Evolutionary conservation across 257 asterid genomes (phyloP), one percentile per base, ranked within the genome.

Genomic region (Perilla frutescens): DNA sequence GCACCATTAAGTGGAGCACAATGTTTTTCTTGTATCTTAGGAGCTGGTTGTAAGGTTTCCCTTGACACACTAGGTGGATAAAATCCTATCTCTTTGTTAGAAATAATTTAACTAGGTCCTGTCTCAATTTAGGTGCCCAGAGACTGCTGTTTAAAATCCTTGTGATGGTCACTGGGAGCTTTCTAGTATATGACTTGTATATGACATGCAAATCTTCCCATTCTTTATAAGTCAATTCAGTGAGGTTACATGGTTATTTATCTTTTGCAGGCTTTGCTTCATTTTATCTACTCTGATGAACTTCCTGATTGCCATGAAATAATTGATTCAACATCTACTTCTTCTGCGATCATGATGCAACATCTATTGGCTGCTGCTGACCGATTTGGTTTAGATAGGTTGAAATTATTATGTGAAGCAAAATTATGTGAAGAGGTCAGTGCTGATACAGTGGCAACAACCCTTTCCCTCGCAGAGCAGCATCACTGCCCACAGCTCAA

Each of bases 301-400:
- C 93, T 94, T 71, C 96, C 96, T 14, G 80, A 72, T 79, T 81
- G 81, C 57, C 82, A 79, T 79, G 98, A 94, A 80, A 82, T 83
- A 43, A 73, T 79, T 31, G 85, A 83, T 75, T 87, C 93, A 72
- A 69, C 84, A 31, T 82, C 95, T 14, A 72, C 78, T n/a, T 79
- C 83, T 49, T 80, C 87, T 70, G 81, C 96, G 55, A 87, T 80
- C 73, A 82, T 93, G 94, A 84, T 88, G 91, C 98, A 91, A 80
- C 97, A 93, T 84, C 84, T 94, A 26, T 82, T 94, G 89, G 98
- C 96, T 77, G 96, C 97, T 83, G 96, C 98, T 14, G 98, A 94
- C 73, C 94, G 96, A 45, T 93, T 87, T 81, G 95, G 95, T 74
- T 86, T 94, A 84, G 96, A 91, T 74, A 86, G 96, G 80, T 77